Percentiles rank a stretch among this genome's conserved stretches.
Conservation (phyloP, 108 stramenopile species). For the Chaetoceros tenuissimus region DNA sequence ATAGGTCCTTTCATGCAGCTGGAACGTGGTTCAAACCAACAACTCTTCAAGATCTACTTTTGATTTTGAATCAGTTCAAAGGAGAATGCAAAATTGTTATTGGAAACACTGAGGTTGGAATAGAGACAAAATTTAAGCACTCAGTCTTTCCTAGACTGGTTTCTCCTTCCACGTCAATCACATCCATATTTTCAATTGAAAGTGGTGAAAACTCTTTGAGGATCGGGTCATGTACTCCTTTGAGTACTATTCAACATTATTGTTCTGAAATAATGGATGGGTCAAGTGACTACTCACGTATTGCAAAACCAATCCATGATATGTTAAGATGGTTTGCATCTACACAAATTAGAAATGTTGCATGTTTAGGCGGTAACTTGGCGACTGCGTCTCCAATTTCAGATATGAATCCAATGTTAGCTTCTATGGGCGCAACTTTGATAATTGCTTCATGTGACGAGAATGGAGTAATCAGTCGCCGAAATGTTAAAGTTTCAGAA, state of each 20-base stretch:
- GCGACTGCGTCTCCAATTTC: constrained; percentile 93
- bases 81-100: constrained; percentile 82
- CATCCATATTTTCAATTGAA: constrained; percentile 38
- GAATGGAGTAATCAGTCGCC: constrained; percentile 19
- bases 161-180: constrained; percentile 47
- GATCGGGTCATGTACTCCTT: constrained; percentile 62
- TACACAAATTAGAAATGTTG: constrained; percentile 92
- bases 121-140: constrained; percentile 82
- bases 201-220: constrained; percentile 14
- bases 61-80: constrained; percentile 51
- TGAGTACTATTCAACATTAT: constrained; percentile 56
- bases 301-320: constrained; percentile 68
- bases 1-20: constrained; percentile 43
- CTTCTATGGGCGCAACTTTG: constrained; percentile 52
- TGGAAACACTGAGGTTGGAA: constrained; percentile 93
- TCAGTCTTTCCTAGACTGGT: constrained; percentile 61
- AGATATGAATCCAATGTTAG: constrained; percentile 93
- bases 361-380: constrained; percentile 89
- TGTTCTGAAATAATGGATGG: constrained; percentile 29
- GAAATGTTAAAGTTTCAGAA: constrained; percentile 61
- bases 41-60: constrained; percentile 62
- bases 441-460: constrained; percentile 49
- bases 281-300: constrained; percentile 14
- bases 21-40: constrained; percentile 88
- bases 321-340: constrained; percentile 97